phyloP scores from a whole-genome alignment of 352 stramenopile genomes.

The Phytophthora foliorum region DNA sequence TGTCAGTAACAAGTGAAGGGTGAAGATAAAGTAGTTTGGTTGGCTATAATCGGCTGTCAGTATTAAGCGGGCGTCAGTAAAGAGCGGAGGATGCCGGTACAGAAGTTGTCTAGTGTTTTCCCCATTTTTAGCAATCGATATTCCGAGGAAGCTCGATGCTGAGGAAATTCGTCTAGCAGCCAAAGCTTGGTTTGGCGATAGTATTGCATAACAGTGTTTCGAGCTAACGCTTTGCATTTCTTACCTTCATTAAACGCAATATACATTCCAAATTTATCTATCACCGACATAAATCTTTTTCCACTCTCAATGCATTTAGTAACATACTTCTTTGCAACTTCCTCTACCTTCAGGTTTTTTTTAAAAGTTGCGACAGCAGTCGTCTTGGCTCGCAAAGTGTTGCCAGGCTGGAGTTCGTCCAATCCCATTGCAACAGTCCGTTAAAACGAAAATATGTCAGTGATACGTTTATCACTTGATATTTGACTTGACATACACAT shows the following conservation, averaged over 20 bases:
- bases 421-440: constrained; percentile 9
- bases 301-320: constrained; percentile 20
- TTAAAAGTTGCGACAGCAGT: constrained; percentile 3
- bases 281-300: constrained; percentile 27
- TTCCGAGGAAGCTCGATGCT: not conserved
- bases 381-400: constrained; percentile 10
- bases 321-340: constrained; percentile 9
- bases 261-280: constrained; percentile 40
- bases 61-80: too few species aligned
- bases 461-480: not conserved
- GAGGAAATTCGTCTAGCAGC: not conserved
- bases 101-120: too few species aligned
- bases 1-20: constrained; percentile 13
- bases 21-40: constrained; percentile 3
- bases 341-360: constrained; percentile 17
- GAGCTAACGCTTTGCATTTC: not conserved
- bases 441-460: constrained; percentile 14
- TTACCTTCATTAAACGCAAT: constrained; percentile 28
- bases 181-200: not conserved
- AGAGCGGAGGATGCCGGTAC: too few species aligned
- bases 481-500: not conserved
- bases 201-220: not conserved
- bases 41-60: too few species aligned
- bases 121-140: not conserved
- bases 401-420: constrained; percentile 9